Percentiles rank a stretch among this genome's conserved stretches.
These are phyloP conservation scores for Umbelopsis sp. DNA, from an alignment of 192 early-diverging fungal species.

Conservation along the genomic window DNA sequence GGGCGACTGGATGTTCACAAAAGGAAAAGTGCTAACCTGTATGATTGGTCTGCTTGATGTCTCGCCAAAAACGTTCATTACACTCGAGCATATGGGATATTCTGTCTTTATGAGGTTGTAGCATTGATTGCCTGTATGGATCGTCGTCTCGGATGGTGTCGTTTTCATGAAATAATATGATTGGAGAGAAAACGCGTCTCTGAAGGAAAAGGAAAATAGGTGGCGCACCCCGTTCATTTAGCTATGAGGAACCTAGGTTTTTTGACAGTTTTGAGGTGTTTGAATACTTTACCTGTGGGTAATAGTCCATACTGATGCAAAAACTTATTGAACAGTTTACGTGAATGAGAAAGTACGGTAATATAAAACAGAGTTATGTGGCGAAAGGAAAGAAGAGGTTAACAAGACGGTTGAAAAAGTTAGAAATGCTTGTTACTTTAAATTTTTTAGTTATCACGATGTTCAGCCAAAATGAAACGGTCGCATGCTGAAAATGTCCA, in stretches of 20 bases:
- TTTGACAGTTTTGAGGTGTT: constrained; percentile 1
- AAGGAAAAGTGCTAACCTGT: constrained; percentile 14
- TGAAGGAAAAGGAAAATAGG: background rate
- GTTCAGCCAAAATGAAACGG: background rate
- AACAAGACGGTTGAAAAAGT: too few relatives aligned
- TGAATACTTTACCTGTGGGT: background rate
- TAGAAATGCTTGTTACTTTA: too few relatives aligned
- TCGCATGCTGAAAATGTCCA: constrained; percentile 18
- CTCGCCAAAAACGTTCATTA: constrained; percentile 26
- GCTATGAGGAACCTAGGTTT: background rate
- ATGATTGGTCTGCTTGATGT: constrained; percentile 24
- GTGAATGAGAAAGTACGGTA: background rate
- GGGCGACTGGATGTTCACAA: background rate
- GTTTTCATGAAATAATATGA: constrained; percentile 39
- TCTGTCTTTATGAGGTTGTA: constrained; percentile 30
- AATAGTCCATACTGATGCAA: background rate
- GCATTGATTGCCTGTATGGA: background rate
- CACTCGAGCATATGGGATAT: constrained; percentile 25
- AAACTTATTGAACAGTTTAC: background rate
- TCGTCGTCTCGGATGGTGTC: background rate
- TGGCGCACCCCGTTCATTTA: background rate
- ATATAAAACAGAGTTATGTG: background rate
- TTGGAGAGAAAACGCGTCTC: constrained; percentile 36
- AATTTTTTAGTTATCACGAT: too few relatives aligned
- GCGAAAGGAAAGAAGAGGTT: background rate